These are phyloP conservation scores for Echria macrotheca DNA, from an alignment of 495 filamentous ascomycete genomes.

Conservation along the genomic window DNA sequence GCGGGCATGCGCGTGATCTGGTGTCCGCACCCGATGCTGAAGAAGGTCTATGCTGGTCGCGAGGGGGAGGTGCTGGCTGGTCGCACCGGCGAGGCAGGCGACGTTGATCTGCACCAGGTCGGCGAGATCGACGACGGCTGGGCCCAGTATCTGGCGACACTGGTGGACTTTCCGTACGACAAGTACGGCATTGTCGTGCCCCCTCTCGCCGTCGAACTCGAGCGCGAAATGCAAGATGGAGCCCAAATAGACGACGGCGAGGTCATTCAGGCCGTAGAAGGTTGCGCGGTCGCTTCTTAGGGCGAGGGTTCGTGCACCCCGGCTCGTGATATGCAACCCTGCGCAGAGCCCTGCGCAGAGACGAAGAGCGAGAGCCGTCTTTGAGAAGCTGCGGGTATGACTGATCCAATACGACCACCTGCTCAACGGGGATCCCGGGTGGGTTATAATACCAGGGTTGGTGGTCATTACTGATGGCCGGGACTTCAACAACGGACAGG, in stretches of 20 bases:
- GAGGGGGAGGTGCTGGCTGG: slow-evolving; percentile 84
- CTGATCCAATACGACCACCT: too few relatives aligned
- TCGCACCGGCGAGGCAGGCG: slow-evolving; percentile 58
- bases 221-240: slow-evolving; percentile 2
- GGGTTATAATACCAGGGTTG: too few relatives aligned
- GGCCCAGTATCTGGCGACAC: slow-evolving; percentile 54
- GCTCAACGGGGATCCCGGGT: too few relatives aligned
- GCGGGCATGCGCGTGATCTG: slow-evolving; percentile 95
- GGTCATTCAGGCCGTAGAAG: slow-evolving; percentile 16
- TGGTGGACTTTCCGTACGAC: slow-evolving; percentile 69
- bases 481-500: too few relatives aligned
- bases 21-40: slow-evolving; percentile 78
- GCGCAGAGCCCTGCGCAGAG: too few relatives aligned
- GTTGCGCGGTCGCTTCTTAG: slow-evolving; percentile 1
- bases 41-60: slow-evolving; percentile 66
- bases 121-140: slow-evolving; percentile 68
- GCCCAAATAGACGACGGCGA: slow-evolving; percentile 12
- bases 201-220: slow-evolving; percentile 20
- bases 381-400: too few relatives aligned
- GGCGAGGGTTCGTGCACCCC: background rate
- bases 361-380: too few relatives aligned
- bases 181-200: slow-evolving; percentile 60
- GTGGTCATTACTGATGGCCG: too few relatives aligned
- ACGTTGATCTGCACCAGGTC: slow-evolving; percentile 45
- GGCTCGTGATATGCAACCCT: too few relatives aligned